phyloP scores from a whole-genome alignment of 495 filamentous ascomycete genomes.

The Letharia lupina region DNA sequence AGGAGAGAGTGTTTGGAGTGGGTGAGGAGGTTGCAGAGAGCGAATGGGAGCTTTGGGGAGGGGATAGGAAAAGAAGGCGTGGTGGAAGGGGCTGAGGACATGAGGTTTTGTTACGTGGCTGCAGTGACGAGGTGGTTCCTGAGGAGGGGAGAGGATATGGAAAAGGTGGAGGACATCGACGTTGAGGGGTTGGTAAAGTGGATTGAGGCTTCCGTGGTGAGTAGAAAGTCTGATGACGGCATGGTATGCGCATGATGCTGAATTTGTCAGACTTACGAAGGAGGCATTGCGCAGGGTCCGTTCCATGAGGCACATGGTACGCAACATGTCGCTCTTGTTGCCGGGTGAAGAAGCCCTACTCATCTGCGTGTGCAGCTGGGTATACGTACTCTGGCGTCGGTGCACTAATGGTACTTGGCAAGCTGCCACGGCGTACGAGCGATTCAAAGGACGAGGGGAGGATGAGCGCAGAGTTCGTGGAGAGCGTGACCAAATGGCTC shows the following conservation, averaged over 20 bases:
- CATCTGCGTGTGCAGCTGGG: conserved; percentile 50
- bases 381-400: conserved; percentile 79
- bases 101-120: conserved; percentile 79
- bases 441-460: neutral
- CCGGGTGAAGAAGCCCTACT: conserved; percentile 18
- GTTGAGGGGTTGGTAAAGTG: conserved; percentile 59
- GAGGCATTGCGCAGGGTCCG: conserved; percentile 73
- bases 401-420: conserved; percentile 62
- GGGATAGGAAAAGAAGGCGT: conserved; percentile 49
- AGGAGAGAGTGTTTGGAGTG: conserved; percentile 59
- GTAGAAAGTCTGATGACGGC: conserved; percentile 13
- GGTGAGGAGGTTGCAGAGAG: conserved; percentile 68
- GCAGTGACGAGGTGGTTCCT: conserved; percentile 76
- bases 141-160: conserved; percentile 45
- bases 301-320: conserved; percentile 83
- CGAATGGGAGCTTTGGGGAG: conserved; percentile 89
- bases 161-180: conserved; percentile 63
- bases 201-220: conserved; percentile 61
- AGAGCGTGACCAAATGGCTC: conserved; percentile 52
- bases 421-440: conserved; percentile 29
- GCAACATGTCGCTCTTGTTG: conserved; percentile 28
- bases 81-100: conserved; percentile 71
- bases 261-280: conserved; percentile 68
- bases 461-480: conserved; percentile 29
- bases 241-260: conserved; percentile 7